A percentile compares a stretch with the other conserved stretches of the same genome.
These are phyloP conservation scores for Aspergillus taichungensis DNA, from an alignment of 495 filamentous ascomycete genomes.

Conservation along the genomic window DNA sequence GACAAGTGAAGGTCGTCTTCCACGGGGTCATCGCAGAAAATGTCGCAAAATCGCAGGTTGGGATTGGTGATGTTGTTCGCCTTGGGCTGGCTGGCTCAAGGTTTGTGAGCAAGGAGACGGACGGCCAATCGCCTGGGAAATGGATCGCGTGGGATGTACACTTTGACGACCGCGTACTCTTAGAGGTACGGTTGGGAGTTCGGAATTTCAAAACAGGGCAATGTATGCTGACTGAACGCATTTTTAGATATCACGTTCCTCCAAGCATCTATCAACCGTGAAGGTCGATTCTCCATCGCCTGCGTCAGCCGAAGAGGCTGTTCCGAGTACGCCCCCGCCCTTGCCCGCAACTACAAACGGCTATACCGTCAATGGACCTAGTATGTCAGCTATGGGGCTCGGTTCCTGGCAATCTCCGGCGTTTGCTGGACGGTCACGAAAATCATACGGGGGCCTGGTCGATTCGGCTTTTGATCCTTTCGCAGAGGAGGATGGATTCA, in stretches of 20 bases:
- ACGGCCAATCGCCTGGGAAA: slow-evolving; percentile 51
- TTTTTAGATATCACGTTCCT: slow-evolving; percentile 26
- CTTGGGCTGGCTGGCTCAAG: slow-evolving; percentile 58
- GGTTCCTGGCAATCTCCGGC: slow-evolving; percentile 61
- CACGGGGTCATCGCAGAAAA: slow-evolving; percentile 60
- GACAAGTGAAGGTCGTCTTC: slow-evolving; percentile 79
- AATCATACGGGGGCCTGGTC: slow-evolving; percentile 51
- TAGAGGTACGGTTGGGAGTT: slow-evolving; percentile 43
- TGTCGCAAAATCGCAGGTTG: slow-evolving; percentile 55
- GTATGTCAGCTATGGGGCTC: neutral
- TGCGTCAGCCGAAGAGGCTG: slow-evolving; percentile 10
- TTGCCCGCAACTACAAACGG: slow-evolving; percentile 16
- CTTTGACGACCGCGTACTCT: slow-evolving; percentile 45
- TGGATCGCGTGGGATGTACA: slow-evolving; percentile 68
- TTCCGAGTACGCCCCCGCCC: slow-evolving; percentile 13
- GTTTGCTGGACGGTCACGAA: slow-evolving; percentile 57
- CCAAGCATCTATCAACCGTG: slow-evolving; percentile 26
- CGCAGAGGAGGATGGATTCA: slow-evolving; percentile 55
- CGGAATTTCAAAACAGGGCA: neutral
- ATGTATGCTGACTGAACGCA: slow-evolving; percentile 2
- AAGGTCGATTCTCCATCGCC: slow-evolving; percentile 37
- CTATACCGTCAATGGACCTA: slow-evolving; percentile 2
- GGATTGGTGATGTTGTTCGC: slow-evolving; percentile 67
- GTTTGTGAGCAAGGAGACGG: slow-evolving; percentile 42
- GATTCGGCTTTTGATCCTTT: slow-evolving; percentile 59